A percentile compares a stretch with the other conserved stretches of the same genome.
Evolutionary conservation across 768 basidiomycete genomes (phyloP).

Genomic region (Panaeolus cyanescens): DNA sequence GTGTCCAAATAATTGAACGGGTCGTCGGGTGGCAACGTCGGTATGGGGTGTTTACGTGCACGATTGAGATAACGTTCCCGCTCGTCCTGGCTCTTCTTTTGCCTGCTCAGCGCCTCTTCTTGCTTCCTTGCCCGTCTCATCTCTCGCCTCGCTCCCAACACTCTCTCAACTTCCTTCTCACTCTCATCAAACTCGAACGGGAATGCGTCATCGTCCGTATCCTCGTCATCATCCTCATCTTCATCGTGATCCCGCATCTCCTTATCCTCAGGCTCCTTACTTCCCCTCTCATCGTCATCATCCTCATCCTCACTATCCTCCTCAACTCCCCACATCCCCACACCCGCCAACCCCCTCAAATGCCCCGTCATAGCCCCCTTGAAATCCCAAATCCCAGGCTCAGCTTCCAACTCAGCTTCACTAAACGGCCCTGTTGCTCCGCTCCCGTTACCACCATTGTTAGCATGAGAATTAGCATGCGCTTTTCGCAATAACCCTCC

Average conservation of each 20-base stretch:
- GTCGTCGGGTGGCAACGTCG: slow-evolving; percentile 29
- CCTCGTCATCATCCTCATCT: neutral
- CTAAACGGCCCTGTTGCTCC: slow-evolving; percentile 9
- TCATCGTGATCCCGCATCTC: neutral
- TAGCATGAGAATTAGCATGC: neutral
- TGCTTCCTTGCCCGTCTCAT: slow-evolving; percentile 10
- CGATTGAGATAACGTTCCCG: neutral
- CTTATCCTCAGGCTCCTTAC: neutral
- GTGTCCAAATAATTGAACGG: slow-evolving; percentile 43
- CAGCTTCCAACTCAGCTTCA: neutral
- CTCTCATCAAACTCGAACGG: neutral
- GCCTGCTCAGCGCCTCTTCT: neutral
- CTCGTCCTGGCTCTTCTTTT: neutral
- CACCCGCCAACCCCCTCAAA: slow-evolving; percentile 15
- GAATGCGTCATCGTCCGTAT: neutral
- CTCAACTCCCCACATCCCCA: slow-evolving; percentile 9
- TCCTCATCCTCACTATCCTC: slow-evolving; percentile 11
- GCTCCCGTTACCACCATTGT: slow-evolving; percentile 2
- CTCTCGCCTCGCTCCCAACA: neutral
- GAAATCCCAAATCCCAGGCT: slow-evolving; percentile 11
- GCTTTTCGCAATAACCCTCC: slow-evolving; percentile 12
- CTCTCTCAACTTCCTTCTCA: neutral
- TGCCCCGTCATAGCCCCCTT: slow-evolving; percentile 17
- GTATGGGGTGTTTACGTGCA: neutral
- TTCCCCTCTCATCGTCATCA: neutral